Conservation (phyloP, 139 green algal species). For the Zygnema circumcarinatum region DNA sequence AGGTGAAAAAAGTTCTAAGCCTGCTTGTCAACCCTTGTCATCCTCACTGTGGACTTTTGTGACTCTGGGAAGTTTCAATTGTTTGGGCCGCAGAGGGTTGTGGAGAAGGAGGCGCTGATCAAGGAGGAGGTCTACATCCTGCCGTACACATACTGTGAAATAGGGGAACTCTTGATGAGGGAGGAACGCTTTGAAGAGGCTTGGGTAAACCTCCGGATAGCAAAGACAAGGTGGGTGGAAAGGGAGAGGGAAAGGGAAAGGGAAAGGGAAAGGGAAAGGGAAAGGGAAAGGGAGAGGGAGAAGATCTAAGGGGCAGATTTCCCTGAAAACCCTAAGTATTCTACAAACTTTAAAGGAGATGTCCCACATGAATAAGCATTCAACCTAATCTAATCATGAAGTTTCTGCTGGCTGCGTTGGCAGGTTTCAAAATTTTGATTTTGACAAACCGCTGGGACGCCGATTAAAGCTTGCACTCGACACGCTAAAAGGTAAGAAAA, state of each 20-base stretch:
- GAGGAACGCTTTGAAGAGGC: not conserved
- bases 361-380: no score
- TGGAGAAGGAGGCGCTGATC: not conserved
- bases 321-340: no score
- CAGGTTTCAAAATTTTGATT: conserved; percentile 25
- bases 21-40: no score
- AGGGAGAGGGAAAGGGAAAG: no score
- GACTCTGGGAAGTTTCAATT: no score
- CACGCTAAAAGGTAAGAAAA: not conserved
- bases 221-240: conserved; percentile 19
- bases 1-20: not conserved
- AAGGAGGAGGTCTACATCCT: conserved; percentile 12
- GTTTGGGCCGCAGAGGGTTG: conserved; percentile 11
- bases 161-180: conserved; percentile 10
- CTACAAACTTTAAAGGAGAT: no score
- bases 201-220: not conserved
- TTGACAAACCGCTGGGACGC: conserved; percentile 29
- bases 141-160: conserved; percentile 5
- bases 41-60: no score
- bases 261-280: no score
- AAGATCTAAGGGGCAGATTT: no score
- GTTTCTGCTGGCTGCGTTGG: not conserved
- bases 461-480: conserved; percentile 18
- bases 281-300: no score
- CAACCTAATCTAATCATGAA: no score